Base-by-base conservation (phyloP, 2,329 filamentous ascomycete species). In the Lasiodiplodia sp. region DNA sequence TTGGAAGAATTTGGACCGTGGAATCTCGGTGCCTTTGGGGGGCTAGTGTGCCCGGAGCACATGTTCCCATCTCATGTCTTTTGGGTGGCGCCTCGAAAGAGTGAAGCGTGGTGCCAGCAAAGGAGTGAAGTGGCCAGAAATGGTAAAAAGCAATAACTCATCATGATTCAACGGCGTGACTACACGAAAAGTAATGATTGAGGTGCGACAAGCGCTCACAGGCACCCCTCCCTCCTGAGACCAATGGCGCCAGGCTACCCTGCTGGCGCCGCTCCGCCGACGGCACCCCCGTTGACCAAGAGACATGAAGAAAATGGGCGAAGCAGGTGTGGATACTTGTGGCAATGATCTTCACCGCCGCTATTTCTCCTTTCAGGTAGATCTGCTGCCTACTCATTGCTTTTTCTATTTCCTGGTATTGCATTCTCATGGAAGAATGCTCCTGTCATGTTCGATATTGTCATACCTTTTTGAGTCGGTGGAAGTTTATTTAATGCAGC, bases 121-220 rank as follows among this genome's bases (percentile, higher is more conserved):
- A 63, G 40, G 58, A 12, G 12, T 16, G 11, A 6, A 25, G 12
- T 4, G n/a, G 38, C 40, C 12, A 21, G 40, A 37, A 62, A 18
- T 23, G 11, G 18, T 14, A n/a, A 62, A 62, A 62, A 62, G 57
- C 57, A 49, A 49, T 62, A 8, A 62, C 14, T 18, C 18, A 25
- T 63, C 23, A n/a, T 31, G 44, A 63, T 37, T 31, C 44, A 63
- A 63, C 58, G 58, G 58, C 23, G 25, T 37, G 25, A 63, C 7
- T 52, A 28, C 58, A 62, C 40, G 31, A 62, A 51, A 49, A 62
- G 44, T 38, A 62, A 51, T 21, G 44, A 23, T n/a, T 34, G 58
- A 63, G n/a, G 40, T 63, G 23, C 16, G 60, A 38, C 60, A 23
- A 25, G 60, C 31, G 37, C 23, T 8, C 28, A 14, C 40, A 4